A percentile compares a stretch with the other conserved stretches of the same genome.
These are phyloP conservation scores for Henckelia pumila DNA, from an alignment of 257 asterid genomes.

Conservation along the genomic window DNA sequence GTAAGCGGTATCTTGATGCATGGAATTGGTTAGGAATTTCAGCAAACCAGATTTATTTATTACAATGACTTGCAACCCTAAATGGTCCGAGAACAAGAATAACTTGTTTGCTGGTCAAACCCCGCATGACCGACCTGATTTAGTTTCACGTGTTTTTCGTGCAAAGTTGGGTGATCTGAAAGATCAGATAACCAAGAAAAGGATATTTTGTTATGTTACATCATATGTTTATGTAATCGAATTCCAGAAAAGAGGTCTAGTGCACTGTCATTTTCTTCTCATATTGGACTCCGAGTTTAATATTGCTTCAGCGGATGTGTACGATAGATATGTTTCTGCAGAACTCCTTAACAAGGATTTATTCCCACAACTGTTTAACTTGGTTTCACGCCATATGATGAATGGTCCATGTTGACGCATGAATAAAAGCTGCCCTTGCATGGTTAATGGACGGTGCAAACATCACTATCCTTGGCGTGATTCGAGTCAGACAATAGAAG, in stretches of 20 bases:
- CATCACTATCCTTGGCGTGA: too few relatives aligned
- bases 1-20: background rate
- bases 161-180: too few relatives aligned
- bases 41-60: background rate
- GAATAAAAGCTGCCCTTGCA: too few relatives aligned
- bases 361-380: background rate
- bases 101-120: background rate
- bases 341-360: background rate
- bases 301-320: background rate
- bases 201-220: background rate
- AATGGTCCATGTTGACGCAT: conserved; percentile 23
- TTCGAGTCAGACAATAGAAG: too few relatives aligned
- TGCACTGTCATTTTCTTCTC: background rate
- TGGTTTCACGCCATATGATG: background rate
- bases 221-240: background rate
- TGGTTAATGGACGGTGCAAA: too few relatives aligned
- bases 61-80: background rate
- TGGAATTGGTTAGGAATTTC: background rate
- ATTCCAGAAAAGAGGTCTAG: background rate
- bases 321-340: background rate
- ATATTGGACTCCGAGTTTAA: background rate
- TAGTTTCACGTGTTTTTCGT: background rate
- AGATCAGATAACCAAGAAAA: too few relatives aligned
- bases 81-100: background rate
- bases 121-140: background rate